Base-by-base conservation (phyloP, 768 basidiomycete genomes). In the Collybia sordida region DNA sequence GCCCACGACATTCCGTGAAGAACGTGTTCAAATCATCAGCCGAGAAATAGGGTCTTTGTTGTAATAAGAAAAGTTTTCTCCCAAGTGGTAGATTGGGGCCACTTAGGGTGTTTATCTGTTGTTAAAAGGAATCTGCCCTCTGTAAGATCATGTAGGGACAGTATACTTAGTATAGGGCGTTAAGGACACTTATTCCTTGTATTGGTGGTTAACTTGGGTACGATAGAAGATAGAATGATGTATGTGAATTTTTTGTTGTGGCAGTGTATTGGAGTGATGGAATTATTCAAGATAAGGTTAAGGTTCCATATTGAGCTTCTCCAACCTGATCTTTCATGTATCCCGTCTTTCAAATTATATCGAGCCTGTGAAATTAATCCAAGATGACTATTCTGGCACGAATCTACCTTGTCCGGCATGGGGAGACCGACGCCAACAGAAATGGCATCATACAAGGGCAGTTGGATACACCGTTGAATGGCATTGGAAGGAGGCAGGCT, bases 361-460 rank as follows among this genome's bases (percentile, higher is more conserved):
- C 11, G 31, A 11, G 31, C 31, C 31, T 12, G 31, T 31, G 11
- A 31, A 11, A 11, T 5, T 27, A 31, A 31, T 3, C 43, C 44
- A 45, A 44, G 42, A 67, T 71, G 62, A 24, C 52, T 53, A 51
- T 62, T 47, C 59, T 70, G 22, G 74, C 76, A 21, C 72, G 72
- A 46, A 56, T 90, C 40, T 88, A 85, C 61, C 68, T 90, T 53
- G 76, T 90, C 42, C 82, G 90, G 37, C 90, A 92, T 57, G 90
- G 88, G 17, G 88, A 92, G 71, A 92, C 90, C 21, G 75, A 82
- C 36, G 83, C 78, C 59, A 91, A 91, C 65, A 67, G 72, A 45
- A 65, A 69, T 5, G 71, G 73, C 21, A 80, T 87, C 49, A 77
- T 89, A 39, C 90, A 93, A 71, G 90, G 90, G 35, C 90, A 93